These are phyloP conservation scores for Chrysoporthe deuterocubensis DNA, from an alignment of 2,329 filamentous ascomycete species.

Conservation along the genomic window DNA sequence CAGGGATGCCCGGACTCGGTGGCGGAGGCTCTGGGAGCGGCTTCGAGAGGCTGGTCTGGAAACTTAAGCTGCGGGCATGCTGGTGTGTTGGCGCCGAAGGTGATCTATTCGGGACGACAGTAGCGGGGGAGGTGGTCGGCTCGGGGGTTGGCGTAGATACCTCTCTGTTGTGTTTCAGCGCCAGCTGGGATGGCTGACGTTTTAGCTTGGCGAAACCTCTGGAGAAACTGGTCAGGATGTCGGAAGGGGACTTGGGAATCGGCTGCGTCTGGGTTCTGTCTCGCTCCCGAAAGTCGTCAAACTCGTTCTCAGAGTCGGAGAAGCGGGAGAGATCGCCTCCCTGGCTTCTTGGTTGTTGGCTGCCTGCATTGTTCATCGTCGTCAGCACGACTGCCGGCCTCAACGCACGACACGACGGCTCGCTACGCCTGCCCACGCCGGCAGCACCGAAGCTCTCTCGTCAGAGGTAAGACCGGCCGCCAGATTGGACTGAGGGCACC, in stretches of 20 bases:
- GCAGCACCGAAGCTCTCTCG: constrained; percentile 18
- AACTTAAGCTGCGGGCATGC: constrained; percentile 59
- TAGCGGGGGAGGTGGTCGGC: constrained; percentile 35
- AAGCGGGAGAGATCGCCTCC: constrained; percentile 43
- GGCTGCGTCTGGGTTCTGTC: constrained; percentile 41
- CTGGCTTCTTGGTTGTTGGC: constrained; percentile 32
- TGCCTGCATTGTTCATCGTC: constrained; percentile 38
- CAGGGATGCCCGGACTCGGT: constrained; percentile 40
- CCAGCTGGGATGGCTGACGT: constrained; percentile 49
- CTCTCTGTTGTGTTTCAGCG: constrained; percentile 39
- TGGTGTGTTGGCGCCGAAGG: constrained; percentile 36
- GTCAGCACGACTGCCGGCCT: constrained; percentile 38
- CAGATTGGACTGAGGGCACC: background rate
- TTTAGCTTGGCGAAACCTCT: constrained; percentile 50
- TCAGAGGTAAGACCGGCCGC: constrained; percentile 8
- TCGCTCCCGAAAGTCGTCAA: constrained; percentile 28
- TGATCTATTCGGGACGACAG: constrained; percentile 32
- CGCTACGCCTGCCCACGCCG: constrained; percentile 23
- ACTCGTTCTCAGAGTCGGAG: constrained; percentile 51
- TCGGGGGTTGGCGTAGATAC: constrained; percentile 34
- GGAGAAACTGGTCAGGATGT: constrained; percentile 56
- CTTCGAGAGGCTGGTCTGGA: constrained; percentile 62
- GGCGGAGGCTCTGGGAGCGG: constrained; percentile 58
- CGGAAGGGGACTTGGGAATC: constrained; percentile 47
- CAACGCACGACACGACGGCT: constrained; percentile 13